Base-by-base conservation (phyloP, 106 monocot genomes). In the Narthecium ossifragum region DNA sequence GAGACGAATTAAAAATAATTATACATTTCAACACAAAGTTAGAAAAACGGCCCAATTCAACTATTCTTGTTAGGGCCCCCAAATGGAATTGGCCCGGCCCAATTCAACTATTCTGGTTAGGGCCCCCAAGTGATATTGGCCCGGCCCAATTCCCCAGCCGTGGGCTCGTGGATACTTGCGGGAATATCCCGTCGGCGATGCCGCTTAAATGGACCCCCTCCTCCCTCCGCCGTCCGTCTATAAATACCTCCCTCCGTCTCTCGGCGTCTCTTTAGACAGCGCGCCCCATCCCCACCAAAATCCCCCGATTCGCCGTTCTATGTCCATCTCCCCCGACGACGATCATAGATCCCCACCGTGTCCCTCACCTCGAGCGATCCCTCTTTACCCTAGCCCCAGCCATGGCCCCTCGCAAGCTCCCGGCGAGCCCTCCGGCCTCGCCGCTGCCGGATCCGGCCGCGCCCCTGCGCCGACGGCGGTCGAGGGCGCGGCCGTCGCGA, bases 261-360 rank as follows among this genome's bases (percentile, higher is more conserved):
- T 43, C 43, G 43, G 43, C 43, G 14, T 11, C 43, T 13, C 17
- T 18, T 43, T 13, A 43, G 18, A 7, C n/a, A n/a, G n/a, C n/a
- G n/a, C n/a, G n/a, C 43, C 43, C 43, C 17, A 17, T 43, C 18
- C 43, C 43, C 43, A 11, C 39, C 43, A 43, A 7, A 18, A 17
- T 43, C n/a, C 33, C 17, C 32, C 17, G 56, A 57, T 2, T 22
- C 20, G 31, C 32, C 18, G 17, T 17, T 92, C 86, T 80, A 92
- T 92, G 91, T 92, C 91, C 91, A 83, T 80, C 79, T 74, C 70
- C 65, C 91, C 83, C 71, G 57, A 53, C 73, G 81, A 77, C 70
- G 68, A 57, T 73, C 61, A 67, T 20, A 59, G 77, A 66, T 62
- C 80, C 61, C 34, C 30, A 4, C 7, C 58, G 28, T 26, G 64